Percentiles rank a stretch among this genome's conserved stretches.
Evolutionary conservation across 768 basidiomycete genomes (phyloP).

Genomic region (Leccinum aurantiacum): DNA sequence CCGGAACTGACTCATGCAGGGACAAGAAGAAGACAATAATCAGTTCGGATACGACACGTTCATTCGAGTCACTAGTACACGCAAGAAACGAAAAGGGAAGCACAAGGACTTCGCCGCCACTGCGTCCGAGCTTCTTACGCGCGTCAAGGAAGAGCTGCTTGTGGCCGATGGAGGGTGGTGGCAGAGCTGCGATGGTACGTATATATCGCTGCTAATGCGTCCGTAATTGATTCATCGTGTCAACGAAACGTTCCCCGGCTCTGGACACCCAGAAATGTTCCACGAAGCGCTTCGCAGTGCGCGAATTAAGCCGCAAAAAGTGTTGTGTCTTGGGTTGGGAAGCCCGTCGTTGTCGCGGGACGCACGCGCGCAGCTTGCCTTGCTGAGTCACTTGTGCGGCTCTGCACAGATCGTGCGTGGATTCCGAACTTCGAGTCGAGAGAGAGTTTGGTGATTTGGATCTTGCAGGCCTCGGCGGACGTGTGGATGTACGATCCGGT

Average conservation of each 20-base stretch:
- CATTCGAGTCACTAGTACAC: constrained; percentile 43
- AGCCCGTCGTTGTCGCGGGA: constrained; percentile 63
- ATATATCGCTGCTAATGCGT: constrained; percentile 13
- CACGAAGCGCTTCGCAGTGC: constrained; percentile 32
- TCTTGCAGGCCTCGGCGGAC: constrained; percentile 43
- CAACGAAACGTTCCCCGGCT: not conserved
- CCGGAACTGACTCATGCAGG: constrained; percentile 13
- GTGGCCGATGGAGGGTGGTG: constrained; percentile 50
- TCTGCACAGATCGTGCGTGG: constrained; percentile 60
- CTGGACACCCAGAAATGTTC: constrained; percentile 35
- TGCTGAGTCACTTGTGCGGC: constrained; percentile 57
- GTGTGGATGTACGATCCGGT: constrained; percentile 70
- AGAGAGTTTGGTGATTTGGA: constrained; percentile 4
- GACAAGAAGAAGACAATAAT: constrained; percentile 13
- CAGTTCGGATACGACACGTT: constrained; percentile 48
- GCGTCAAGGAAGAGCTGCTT: constrained; percentile 50
- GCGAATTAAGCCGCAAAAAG: constrained; percentile 27
- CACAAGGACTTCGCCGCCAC: constrained; percentile 31
- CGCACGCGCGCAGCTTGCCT: constrained; percentile 67
- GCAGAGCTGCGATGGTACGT: constrained; percentile 55
- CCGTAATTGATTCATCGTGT: constrained; percentile 2
- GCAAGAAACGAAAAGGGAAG: constrained; percentile 51
- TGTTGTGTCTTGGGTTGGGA: constrained; percentile 74
- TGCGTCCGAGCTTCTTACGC: constrained; percentile 40
- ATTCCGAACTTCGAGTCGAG: not conserved